phyloP scores from a whole-genome alignment of 2,329 filamentous ascomycete genomes.

The Oidium heveae region DNA sequence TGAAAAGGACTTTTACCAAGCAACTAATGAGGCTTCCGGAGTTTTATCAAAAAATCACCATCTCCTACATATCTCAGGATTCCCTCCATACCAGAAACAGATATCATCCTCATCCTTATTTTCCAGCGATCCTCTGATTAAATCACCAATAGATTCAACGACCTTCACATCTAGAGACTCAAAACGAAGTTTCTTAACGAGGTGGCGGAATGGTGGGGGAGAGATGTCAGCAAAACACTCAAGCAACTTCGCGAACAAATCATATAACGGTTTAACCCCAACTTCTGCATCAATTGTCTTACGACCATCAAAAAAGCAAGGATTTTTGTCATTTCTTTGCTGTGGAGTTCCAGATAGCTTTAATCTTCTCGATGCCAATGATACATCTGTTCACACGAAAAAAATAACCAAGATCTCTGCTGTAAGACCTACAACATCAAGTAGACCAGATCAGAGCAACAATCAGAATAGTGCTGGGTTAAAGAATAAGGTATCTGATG shows the following conservation, averaged over 20 bases:
- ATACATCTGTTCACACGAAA: slow-evolving; percentile 19
- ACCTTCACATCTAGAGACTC: slow-evolving; percentile 39
- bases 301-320: slow-evolving; percentile 17
- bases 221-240: slow-evolving; percentile 26
- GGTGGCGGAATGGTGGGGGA: slow-evolving; percentile 39
- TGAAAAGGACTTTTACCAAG: slow-evolving; percentile 9
- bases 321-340: slow-evolving; percentile 22
- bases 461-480: slow-evolving; percentile 2
- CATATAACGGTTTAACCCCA: slow-evolving; percentile 13
- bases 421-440: slow-evolving; percentile 12
- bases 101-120: slow-evolving; percentile 32
- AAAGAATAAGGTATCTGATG: slow-evolving; percentile 3
- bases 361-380: slow-evolving; percentile 19
- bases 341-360: slow-evolving; percentile 19
- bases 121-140: slow-evolving; percentile 32
- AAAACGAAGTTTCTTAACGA: slow-evolving; percentile 35
- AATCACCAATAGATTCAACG: slow-evolving; percentile 34
- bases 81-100: slow-evolving; percentile 34
- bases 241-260: slow-evolving; percentile 16
- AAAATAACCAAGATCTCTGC: slow-evolving; percentile 18
- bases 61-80: slow-evolving; percentile 32
- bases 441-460: slow-evolving; percentile 9
- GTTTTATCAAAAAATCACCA: slow-evolving; percentile 20
- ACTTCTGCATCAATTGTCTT: slow-evolving; percentile 11
- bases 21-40: slow-evolving; percentile 8